Evolutionary conservation across 2,329 filamentous ascomycete genomes (phyloP).

Genomic region (Fusarium sp.): DNA sequence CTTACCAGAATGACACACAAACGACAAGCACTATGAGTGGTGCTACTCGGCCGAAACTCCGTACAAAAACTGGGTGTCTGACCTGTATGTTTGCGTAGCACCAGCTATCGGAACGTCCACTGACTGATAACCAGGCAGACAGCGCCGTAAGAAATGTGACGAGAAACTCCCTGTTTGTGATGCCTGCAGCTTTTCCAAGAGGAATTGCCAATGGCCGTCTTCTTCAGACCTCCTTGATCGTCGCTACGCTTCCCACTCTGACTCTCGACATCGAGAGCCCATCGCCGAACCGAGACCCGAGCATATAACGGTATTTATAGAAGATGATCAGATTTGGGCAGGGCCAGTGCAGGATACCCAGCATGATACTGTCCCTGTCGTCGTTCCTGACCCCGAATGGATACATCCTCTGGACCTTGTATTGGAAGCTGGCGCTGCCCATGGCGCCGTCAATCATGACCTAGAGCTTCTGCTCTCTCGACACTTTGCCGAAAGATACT

Average conservation of each 20-base stretch:
- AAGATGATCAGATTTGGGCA: not conserved
- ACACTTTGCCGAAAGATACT: slow-evolving; percentile 40
- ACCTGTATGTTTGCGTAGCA: slow-evolving; percentile 8
- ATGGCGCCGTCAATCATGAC: slow-evolving; percentile 17
- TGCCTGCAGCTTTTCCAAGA: slow-evolving; percentile 1
- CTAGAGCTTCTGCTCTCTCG: slow-evolving; percentile 29
- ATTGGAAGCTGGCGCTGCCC: slow-evolving; percentile 11
- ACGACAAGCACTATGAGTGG: slow-evolving; percentile 4
- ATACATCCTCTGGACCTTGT: not conserved
- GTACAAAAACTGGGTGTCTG: slow-evolving; percentile 36
- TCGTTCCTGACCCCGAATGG: not conserved
- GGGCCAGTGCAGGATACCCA: not conserved
- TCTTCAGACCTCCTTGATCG: slow-evolving; percentile 29
- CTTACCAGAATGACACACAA: not conserved
- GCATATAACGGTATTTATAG: not conserved
- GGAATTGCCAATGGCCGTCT: slow-evolving; percentile 30
- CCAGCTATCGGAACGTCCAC: accelerated
- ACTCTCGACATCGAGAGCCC: slow-evolving; percentile 15
- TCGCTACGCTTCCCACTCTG: slow-evolving; percentile 16
- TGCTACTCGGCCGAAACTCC: slow-evolving; percentile 11
- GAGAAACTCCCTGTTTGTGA: slow-evolving; percentile 24
- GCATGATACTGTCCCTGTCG: not conserved
- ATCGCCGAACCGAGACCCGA: not conserved
- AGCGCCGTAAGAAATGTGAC: slow-evolving; percentile 37
- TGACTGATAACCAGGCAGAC: slow-evolving; percentile 13